A percentile compares a stretch with the other conserved stretches of the same genome.
Evolutionary conservation across 495 filamentous ascomycete species (phyloP).

Genomic region (Glutinoglossum americanum): DNA sequence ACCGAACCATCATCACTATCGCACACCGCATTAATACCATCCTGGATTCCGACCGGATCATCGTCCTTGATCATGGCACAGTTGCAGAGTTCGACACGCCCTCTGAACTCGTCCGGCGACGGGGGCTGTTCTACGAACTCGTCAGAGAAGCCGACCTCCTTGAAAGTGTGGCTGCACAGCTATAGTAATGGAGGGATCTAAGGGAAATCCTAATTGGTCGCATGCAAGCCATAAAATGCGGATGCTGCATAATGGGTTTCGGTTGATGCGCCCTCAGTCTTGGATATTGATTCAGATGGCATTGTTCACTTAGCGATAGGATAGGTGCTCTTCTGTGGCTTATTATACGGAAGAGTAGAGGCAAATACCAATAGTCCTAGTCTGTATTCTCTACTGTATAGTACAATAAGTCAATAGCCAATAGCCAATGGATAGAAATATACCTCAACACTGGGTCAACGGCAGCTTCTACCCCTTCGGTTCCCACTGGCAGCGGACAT

Average conservation of each 20-base stretch:
- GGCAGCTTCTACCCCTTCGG: neutral
- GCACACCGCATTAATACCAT: constrained; percentile 96
- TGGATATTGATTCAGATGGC: neutral
- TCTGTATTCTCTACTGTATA: neutral
- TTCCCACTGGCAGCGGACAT: neutral
- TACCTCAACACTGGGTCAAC: no score
- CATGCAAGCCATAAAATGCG: neutral
- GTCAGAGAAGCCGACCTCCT: constrained; percentile 33
- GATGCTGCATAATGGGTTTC: neutral
- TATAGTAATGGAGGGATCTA: neutral
- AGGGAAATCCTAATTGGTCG: neutral
- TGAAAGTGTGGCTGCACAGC: constrained; percentile 21
- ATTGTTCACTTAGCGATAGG: neutral
- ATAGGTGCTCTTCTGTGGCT: neutral
- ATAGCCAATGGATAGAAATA: neutral
- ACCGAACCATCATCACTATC: constrained; percentile 94
- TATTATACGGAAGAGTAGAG: neutral
- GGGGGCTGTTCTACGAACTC: constrained; percentile 33
- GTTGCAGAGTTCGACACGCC: constrained; percentile 26
- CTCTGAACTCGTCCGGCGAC: constrained; percentile 26
- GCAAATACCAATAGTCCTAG: neutral
- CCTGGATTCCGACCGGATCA: constrained; percentile 74
- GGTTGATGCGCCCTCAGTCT: neutral
- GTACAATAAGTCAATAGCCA: neutral
- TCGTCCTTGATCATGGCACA: constrained; percentile 57